Evolutionary conservation across 2,329 filamentous ascomycete species (phyloP).

Genomic region (Apiospora marii): DNA sequence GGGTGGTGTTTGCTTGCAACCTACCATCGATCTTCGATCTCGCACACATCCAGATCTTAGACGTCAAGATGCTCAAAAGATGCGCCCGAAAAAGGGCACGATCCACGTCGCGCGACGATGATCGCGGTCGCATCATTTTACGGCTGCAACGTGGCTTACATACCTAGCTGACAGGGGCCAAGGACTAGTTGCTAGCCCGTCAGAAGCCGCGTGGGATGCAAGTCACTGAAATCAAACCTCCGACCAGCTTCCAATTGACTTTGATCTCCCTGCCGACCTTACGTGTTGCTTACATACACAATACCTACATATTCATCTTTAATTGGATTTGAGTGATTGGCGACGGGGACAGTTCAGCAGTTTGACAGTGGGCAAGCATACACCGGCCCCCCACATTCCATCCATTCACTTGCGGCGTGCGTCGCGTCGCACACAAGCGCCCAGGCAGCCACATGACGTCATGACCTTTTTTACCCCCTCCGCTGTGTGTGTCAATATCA

Average conservation of each 20-base stretch:
- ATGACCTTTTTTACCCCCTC: not conserved
- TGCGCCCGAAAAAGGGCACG: not conserved
- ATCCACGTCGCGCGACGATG: not conserved
- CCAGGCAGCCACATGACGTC: not conserved
- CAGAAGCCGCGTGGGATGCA: not conserved
- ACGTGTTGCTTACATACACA: not conserved
- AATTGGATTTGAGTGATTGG: not conserved
- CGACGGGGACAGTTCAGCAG: not conserved
- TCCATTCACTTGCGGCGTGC: too few relatives aligned
- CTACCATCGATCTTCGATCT: not conserved
- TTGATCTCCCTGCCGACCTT: not conserved
- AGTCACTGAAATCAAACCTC: not conserved
- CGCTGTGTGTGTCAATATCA: not conserved
- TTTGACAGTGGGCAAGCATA: not conserved
- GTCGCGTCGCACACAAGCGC: not conserved
- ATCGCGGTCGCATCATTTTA: conserved; percentile 4
- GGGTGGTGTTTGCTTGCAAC: too few relatives aligned
- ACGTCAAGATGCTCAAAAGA: not conserved
- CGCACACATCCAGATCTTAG: not conserved
- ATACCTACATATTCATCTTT: too few relatives aligned
- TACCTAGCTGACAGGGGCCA: not conserved
- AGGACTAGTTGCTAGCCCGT: not conserved
- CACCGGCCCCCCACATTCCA: not conserved
- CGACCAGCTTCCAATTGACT: not conserved
- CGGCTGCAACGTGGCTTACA: conserved; percentile 1